Percentiles rank a stretch among this genome's conserved stretches.
Conservation (phyloP, 2,329 filamentous ascomycete species). For the Endoconidiophora polonica region DNA sequence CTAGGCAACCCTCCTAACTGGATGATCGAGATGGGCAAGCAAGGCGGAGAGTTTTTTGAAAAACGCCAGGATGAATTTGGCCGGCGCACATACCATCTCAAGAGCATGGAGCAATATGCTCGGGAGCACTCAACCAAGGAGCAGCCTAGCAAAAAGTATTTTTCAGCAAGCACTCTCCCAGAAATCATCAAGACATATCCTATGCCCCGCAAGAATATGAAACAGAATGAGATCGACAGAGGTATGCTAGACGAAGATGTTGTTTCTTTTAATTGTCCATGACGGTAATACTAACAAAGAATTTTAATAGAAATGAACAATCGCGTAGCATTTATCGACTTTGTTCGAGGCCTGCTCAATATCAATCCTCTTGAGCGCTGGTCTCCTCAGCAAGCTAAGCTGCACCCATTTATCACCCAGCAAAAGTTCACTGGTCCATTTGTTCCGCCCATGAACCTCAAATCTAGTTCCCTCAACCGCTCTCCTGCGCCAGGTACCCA, state of each 20-base stretch:
- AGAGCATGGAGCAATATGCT: constrained; percentile 96
- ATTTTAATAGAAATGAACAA: constrained; percentile 79
- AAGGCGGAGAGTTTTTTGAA: constrained; percentile 93
- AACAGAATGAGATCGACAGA: constrained; percentile 87
- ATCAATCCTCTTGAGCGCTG: constrained; percentile 94
- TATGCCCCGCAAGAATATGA: constrained; percentile 99
- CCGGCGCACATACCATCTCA: constrained; percentile 75
- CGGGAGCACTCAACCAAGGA: constrained; percentile 92
- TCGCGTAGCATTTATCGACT: constrained; percentile 92
- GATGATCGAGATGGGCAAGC: constrained; percentile 99
- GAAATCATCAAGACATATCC: constrained; percentile 97
- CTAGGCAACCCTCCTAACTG: constrained; percentile 87
- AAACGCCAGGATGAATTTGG: constrained; percentile 77
- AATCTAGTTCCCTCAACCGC: constrained; percentile 67
- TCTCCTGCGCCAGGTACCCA: constrained; percentile 86
- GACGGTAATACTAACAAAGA: background rate
- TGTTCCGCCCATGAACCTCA: constrained; percentile 91
- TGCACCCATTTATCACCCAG: constrained; percentile 97
- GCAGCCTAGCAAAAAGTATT: constrained; percentile 99
- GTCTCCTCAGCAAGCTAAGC: constrained; percentile 93
- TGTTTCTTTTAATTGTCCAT: background rate
- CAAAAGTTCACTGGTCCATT: constrained; percentile 94
- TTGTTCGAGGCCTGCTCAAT: constrained; percentile 79
- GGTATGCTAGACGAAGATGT: constrained; percentile 36
- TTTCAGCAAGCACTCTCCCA: constrained; percentile 80